These are phyloP conservation scores for Phaffia rhodozyma DNA, from an alignment of 1,284 basidiomycete species.

Conservation along the genomic window DNA sequence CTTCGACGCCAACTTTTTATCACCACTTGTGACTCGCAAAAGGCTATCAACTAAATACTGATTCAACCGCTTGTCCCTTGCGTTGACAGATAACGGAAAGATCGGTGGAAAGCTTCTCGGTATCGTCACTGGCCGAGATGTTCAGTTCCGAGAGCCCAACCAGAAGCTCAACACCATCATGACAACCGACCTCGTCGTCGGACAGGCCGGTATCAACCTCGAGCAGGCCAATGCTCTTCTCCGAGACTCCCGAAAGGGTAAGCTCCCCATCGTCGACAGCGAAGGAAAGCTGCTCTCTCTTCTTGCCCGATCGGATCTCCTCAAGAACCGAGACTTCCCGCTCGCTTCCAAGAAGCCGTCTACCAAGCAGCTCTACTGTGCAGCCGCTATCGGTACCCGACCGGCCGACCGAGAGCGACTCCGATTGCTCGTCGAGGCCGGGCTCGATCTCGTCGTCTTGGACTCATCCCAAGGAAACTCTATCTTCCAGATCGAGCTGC, in stretches of 20 bases:
- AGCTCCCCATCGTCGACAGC: constrained; percentile 77
- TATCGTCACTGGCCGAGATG: constrained; percentile 92
- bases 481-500: constrained; percentile 86
- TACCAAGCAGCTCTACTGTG: constrained; percentile 92
- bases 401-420: constrained; percentile 79
- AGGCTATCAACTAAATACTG: not conserved
- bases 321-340: constrained; percentile 97
- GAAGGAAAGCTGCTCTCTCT: constrained; percentile 68
- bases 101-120: constrained; percentile 86
- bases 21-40: not conserved
- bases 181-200: constrained; percentile 76
- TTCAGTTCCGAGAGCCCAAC: constrained; percentile 72
- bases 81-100: constrained; percentile 59
- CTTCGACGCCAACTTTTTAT: constrained; percentile 8
- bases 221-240: constrained; percentile 87
- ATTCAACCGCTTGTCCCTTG: constrained; percentile 10
- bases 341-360: constrained; percentile 84
- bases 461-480: constrained; percentile 98
- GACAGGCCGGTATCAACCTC: constrained; percentile 73
- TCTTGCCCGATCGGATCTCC: constrained; percentile 86
- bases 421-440: constrained; percentile 75
- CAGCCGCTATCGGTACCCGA: constrained; percentile 92
- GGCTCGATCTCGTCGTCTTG: constrained; percentile 86
- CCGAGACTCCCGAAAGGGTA: constrained; percentile 94
- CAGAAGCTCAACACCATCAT: constrained; percentile 75